Conservation (phyloP, 257 asterid genomes). For the Nicotiana noctiflora region DNA sequence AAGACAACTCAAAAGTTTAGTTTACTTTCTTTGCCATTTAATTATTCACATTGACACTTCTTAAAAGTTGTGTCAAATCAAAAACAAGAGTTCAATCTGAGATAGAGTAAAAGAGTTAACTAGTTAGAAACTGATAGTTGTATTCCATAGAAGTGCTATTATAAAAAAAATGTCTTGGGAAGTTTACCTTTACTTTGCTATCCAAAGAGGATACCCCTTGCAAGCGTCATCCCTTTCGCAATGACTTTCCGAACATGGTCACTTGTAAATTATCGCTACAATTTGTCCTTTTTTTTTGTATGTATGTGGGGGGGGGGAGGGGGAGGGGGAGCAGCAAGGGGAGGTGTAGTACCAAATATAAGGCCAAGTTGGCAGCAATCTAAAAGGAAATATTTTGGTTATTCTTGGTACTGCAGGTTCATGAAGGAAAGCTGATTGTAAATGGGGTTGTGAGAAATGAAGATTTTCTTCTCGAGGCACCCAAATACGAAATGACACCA, state of each 20-base stretch:
- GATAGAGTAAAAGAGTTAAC: background rate
- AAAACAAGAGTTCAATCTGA: background rate
- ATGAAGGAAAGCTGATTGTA: conserved; percentile 17
- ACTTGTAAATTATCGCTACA: background rate
- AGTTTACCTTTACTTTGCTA: background rate
- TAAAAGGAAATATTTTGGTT: background rate
- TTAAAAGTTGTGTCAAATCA: too few species aligned
- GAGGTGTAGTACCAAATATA: background rate
- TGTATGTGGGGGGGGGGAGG: too few species aligned
- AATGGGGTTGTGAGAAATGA: conserved; percentile 10
- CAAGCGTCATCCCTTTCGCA: too few species aligned
- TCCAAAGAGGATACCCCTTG: too few species aligned
- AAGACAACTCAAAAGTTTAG: too few species aligned
- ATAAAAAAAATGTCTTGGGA: background rate
- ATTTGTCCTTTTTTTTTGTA: too few species aligned
- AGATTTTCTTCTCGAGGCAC: conserved; percentile 14
- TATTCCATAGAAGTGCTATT: background rate
- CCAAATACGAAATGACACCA: conserved; percentile 16
- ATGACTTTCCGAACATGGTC: background rate
- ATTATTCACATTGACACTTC: too few species aligned
- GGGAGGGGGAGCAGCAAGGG: too few species aligned
- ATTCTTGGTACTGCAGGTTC: conserved; percentile 9
- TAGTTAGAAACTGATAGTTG: background rate
- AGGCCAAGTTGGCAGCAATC: background rate
- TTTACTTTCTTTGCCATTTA: too few species aligned